A percentile compares a stretch with the other conserved stretches of the same genome.
These are phyloP conservation scores for Schizonepeta tenuifolia DNA, from an alignment of 257 asterid genomes.

Conservation along the genomic window DNA sequence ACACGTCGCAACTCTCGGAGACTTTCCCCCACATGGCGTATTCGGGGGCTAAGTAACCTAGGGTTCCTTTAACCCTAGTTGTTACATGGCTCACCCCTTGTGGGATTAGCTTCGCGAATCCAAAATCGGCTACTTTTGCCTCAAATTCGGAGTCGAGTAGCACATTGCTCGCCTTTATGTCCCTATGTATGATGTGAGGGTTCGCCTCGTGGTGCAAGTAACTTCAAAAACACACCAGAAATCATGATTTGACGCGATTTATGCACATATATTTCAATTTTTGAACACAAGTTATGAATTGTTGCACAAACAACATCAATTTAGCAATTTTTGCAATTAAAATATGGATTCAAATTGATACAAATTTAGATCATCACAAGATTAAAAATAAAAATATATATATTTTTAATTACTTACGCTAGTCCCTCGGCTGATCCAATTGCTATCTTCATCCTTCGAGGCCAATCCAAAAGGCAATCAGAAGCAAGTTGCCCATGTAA, in stretches of 20 bases:
- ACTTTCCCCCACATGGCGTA: constrained; percentile 93
- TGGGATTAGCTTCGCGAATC: constrained; percentile 73
- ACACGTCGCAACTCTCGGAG: constrained; percentile 78
- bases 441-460: constrained; percentile 54
- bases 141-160: constrained; percentile 65
- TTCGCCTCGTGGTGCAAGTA: constrained; percentile 83
- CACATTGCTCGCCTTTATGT: constrained; percentile 85
- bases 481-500: constrained; percentile 72
- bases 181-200: constrained; percentile 85
- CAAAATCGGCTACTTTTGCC: constrained; percentile 82
- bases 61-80: constrained; percentile 78
- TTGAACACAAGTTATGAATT: no score
- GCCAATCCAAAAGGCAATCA: constrained; percentile 66
- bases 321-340: no score
- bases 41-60: constrained; percentile 81
- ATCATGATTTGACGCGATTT: neutral
- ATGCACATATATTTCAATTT: no score
- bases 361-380: no score
- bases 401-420: constrained; percentile 42
- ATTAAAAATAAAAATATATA: neutral
- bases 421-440: constrained; percentile 75
- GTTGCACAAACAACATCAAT: no score
- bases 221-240: constrained; percentile 33
- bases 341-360: no score
- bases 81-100: constrained; percentile 79